These are phyloP conservation scores for Trametes cingulata DNA, from an alignment of 768 basidiomycete genomes.

Conservation along the genomic window DNA sequence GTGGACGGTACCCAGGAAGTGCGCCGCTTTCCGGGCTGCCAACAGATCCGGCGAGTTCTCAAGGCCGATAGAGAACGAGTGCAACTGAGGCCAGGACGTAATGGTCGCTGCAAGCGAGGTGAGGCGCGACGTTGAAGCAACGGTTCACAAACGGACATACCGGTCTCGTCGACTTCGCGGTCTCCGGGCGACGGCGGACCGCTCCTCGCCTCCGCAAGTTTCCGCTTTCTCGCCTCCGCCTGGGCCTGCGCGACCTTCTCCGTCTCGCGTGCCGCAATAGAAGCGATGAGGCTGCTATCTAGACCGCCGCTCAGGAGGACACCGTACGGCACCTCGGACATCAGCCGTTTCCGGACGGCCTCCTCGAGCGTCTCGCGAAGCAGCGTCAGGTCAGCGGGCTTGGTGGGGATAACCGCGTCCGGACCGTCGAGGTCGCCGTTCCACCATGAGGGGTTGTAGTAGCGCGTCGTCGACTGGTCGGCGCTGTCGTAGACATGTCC, in stretches of 20 bases:
- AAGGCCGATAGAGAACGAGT: conserved; percentile 96
- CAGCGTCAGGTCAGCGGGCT: conserved; percentile 60
- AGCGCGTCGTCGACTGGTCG: conserved; percentile 75
- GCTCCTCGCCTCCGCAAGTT: conserved; percentile 51
- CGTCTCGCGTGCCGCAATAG: conserved; percentile 93
- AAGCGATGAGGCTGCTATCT: conserved; percentile 94
- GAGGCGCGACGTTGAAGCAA: neutral
- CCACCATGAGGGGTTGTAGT: conserved; percentile 92
- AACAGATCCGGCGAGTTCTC: conserved; percentile 93
- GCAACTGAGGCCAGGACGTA: conserved; percentile 91
- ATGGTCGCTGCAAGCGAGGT: conserved; percentile 54
- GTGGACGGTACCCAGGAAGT: conserved; percentile 91
- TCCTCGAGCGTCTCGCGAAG: conserved; percentile 84
- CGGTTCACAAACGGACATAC: conserved; percentile 37
- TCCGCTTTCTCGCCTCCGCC: conserved; percentile 65
- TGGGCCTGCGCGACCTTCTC: conserved; percentile 86
- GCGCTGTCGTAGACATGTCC: conserved; percentile 93
- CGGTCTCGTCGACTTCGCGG: conserved; percentile 50
- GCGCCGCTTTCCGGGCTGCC: conserved; percentile 91
- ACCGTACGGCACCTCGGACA: conserved; percentile 98
- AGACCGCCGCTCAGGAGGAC: conserved; percentile 94
- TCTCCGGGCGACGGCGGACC: conserved; percentile 51
- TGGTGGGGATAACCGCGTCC: conserved; percentile 57
- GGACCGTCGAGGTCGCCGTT: conserved; percentile 69
- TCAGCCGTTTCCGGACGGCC: conserved; percentile 91